These are phyloP conservation scores for Jimgerdemannia flammicorona DNA, from an alignment of 192 early-diverging fungal species.

Conservation along the genomic window DNA sequence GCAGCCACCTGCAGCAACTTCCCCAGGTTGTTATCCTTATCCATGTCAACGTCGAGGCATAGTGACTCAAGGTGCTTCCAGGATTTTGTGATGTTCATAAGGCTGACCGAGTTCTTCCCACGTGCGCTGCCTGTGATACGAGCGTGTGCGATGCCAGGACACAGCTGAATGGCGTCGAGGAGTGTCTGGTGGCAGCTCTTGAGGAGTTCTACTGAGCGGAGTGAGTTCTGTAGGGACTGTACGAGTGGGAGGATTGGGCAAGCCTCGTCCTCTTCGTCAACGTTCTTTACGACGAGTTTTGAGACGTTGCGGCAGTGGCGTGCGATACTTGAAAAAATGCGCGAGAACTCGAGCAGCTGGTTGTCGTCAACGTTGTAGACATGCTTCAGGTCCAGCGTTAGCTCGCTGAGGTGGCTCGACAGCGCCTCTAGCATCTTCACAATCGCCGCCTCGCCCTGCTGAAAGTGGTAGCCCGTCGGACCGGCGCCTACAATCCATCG, in stretches of 20 bases:
- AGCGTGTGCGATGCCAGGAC: not conserved
- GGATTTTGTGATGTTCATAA: not conserved
- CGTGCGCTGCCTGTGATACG: not conserved
- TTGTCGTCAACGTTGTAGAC: not conserved
- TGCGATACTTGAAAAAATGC: not conserved
- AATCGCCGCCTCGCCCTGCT: not conserved
- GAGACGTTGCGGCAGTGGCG: not conserved
- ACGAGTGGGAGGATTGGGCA: not conserved
- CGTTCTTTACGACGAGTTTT: not conserved
- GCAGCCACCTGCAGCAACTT: no score
- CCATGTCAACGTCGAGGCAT: not conserved
- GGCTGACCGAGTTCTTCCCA: not conserved
- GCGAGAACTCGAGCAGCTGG: not conserved
- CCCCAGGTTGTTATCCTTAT: not conserved
- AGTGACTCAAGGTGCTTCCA: not conserved
- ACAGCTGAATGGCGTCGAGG: not conserved
- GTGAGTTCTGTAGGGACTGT: not conserved
- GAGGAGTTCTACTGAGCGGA: not conserved
- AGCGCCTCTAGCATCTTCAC: not conserved
- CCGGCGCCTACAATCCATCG: not conserved
- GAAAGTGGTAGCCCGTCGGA: not conserved
- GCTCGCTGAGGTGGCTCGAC: not conserved
- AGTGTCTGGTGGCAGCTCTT: not conserved
- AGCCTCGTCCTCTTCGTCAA: not conserved
- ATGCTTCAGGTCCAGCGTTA: not conserved